Conservation (phyloP, 441 rosid genomes). For the Viola pubescens region DNA sequence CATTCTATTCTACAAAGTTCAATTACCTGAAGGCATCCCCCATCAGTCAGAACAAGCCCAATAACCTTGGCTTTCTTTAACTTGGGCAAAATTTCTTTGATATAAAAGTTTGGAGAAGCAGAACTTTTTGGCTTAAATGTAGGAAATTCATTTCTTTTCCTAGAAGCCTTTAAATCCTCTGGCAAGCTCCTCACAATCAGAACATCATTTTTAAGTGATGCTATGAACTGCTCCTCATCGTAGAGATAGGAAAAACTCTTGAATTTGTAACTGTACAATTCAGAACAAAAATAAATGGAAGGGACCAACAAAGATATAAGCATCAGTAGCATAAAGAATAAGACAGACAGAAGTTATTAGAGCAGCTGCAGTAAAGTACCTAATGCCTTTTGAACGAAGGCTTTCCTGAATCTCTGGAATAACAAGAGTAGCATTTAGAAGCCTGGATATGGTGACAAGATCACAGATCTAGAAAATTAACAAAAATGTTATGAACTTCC, state of each 20-base stretch:
- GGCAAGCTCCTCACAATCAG: constrained; percentile 65
- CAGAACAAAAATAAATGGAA: constrained; percentile 9
- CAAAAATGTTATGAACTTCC: constrained; percentile 51
- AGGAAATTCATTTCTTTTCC: constrained; percentile 68
- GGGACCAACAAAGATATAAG: constrained; percentile 9
- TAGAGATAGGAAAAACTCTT: constrained; percentile 94
- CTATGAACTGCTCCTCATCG: constrained; percentile 90
- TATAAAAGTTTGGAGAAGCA: constrained; percentile 71
- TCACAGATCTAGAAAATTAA: constrained; percentile 97
- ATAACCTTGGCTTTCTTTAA: constrained; percentile 63
- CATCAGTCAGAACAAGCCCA: constrained; percentile 68
- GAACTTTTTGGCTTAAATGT: constrained; percentile 69
- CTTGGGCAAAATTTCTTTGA: constrained; percentile 68
- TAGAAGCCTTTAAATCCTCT: constrained; percentile 66
- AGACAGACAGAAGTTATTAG: constrained; percentile 1
- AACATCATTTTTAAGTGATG: constrained; percentile 78
- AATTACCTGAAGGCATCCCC: constrained; percentile 90
- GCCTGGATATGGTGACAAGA: constrained; percentile 99
- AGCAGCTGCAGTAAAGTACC: constrained; percentile 35
- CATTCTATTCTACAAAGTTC: too few species aligned
- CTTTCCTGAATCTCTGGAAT: constrained; percentile 98
- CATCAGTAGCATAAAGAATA: constrained; percentile 17
- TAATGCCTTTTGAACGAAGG: constrained; percentile 82
- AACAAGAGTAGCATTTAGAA: constrained; percentile 99
- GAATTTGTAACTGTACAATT: constrained; percentile 57